Evolutionary conservation across 78 protist species (phyloP).

Genomic region (Dictyostelium purpureum): DNA sequence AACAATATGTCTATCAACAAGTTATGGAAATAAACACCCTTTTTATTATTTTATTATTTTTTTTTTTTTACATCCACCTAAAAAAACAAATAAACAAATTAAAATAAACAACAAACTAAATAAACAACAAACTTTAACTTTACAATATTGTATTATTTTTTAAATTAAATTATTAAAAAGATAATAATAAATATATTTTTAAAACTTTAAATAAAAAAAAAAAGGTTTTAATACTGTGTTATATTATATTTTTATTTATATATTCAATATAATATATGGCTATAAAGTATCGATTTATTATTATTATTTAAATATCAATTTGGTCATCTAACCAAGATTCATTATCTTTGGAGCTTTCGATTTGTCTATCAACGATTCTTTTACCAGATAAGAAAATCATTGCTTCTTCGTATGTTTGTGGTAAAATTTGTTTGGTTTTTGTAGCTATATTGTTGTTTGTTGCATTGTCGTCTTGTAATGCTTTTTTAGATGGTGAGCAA

Average conservation of each 20-base stretch:
- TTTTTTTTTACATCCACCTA: not conserved
- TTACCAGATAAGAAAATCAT: constrained; percentile 66
- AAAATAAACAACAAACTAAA: not conserved
- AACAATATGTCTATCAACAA: constrained; percentile 94
- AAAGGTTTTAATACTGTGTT: not conserved
- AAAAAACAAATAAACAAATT: constrained; percentile 3
- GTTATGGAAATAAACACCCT: constrained; percentile 93
- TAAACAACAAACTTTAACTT: not conserved
- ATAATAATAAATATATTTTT: too few relatives aligned
- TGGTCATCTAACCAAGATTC: too few relatives aligned
- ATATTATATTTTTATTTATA: too few relatives aligned
- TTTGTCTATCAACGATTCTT: constrained; percentile 54
- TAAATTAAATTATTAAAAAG: too few relatives aligned
- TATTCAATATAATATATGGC: not conserved
- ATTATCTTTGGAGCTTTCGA: not conserved
- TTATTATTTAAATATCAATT: too few relatives aligned
- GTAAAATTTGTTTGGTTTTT: constrained; percentile 18
- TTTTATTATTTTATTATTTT: too few relatives aligned
- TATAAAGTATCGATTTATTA: too few relatives aligned
- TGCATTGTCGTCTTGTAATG: not conserved
- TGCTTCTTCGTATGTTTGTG: constrained; percentile 72
- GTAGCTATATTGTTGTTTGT: not conserved
- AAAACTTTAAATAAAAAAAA: too few relatives aligned
- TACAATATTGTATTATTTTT: too few relatives aligned
- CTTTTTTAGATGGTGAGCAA: constrained; percentile 17